A percentile compares a stretch with the other conserved stretches of the same genome.
Conservation (phyloP, 139 green algal genomes). For the Tetraselmis chui region DNA sequence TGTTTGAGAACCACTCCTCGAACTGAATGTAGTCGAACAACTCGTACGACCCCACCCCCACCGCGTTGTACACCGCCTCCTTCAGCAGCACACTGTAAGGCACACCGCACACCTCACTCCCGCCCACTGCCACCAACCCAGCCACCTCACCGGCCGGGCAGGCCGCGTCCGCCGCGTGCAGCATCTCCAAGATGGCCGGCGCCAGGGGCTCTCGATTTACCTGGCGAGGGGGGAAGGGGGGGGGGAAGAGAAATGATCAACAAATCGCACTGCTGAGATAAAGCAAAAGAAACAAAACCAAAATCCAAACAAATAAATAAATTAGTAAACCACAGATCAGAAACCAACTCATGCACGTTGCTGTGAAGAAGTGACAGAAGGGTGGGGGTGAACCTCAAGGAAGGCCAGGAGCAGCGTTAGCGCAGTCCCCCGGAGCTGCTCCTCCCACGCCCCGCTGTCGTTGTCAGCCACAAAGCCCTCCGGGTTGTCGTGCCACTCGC, state of each 20-base stretch:
- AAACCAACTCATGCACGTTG: neutral
- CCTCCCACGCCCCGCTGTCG: conserved; percentile 43
- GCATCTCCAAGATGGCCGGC: conserved; percentile 42
- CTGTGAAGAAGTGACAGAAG: neutral
- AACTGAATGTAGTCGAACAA: conserved; percentile 79
- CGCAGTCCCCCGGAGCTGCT: conserved; percentile 56
- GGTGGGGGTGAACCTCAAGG: conserved; percentile 34
- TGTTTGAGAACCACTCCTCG: conserved; percentile 31
- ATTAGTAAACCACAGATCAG: neutral
- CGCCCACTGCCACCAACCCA: conserved; percentile 18
- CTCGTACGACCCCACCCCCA: conserved; percentile 62
- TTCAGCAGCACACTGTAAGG: conserved; percentile 51
- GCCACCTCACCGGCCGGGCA: conserved; percentile 26
- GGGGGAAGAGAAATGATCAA: neutral
- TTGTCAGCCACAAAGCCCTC: conserved; percentile 69
- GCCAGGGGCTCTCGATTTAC: conserved; percentile 44
- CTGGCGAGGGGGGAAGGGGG: conserved; percentile 13
- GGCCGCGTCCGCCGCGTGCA: conserved; percentile 21
- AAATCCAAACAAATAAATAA: conserved; percentile 6
- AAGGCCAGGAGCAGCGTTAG: conserved; percentile 54
- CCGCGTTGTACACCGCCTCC: conserved; percentile 76
- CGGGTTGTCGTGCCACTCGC: conserved; percentile 49
- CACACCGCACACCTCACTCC: conserved; percentile 15
- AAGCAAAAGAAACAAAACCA: neutral
- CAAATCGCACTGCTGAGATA: neutral